phyloP scores from a whole-genome alignment of 148 eudicot species.

The Limonium bicolor region DNA sequence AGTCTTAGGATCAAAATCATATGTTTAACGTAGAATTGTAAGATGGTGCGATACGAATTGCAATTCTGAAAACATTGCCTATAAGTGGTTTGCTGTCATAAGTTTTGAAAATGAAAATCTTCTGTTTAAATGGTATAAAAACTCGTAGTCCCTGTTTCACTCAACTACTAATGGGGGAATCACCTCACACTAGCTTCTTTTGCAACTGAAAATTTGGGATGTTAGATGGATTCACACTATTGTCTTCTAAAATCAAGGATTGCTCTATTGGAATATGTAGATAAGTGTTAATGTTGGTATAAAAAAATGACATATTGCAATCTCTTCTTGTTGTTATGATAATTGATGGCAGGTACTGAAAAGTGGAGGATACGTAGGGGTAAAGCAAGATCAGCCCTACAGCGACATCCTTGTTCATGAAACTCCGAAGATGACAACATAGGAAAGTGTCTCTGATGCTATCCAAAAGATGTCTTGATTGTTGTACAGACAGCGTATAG shows the following conservation, averaged over 20 bases:
- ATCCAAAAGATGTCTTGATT: too few relatives aligned
- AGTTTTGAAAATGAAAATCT: too few relatives aligned
- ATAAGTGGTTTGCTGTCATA: too few relatives aligned
- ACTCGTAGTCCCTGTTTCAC: too few relatives aligned
- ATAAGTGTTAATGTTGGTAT: background rate
- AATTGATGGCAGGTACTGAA: conserved; percentile 30
- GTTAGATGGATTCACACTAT: background rate
- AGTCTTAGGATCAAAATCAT: background rate
- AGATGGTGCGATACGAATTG: background rate
- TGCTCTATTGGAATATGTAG: background rate
- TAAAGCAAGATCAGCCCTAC: conserved; percentile 46
- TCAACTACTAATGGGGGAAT: background rate
- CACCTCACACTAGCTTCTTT: too few relatives aligned
- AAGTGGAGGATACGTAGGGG: conserved; percentile 32
- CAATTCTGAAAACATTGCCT: too few relatives aligned
- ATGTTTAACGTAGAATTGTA: background rate
- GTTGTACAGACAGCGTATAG: too few relatives aligned
- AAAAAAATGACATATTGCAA: background rate
- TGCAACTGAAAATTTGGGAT: background rate
- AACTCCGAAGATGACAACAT: conserved; percentile 40
- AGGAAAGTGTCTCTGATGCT: too few relatives aligned
- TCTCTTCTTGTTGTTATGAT: background rate
- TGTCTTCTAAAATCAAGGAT: background rate
- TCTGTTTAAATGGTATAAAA: too few relatives aligned
- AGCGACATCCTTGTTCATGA: conserved; percentile 32